phyloP scores from a whole-genome alignment of 768 basidiomycete genomes.

The Neoboletus brunneissimus region DNA sequence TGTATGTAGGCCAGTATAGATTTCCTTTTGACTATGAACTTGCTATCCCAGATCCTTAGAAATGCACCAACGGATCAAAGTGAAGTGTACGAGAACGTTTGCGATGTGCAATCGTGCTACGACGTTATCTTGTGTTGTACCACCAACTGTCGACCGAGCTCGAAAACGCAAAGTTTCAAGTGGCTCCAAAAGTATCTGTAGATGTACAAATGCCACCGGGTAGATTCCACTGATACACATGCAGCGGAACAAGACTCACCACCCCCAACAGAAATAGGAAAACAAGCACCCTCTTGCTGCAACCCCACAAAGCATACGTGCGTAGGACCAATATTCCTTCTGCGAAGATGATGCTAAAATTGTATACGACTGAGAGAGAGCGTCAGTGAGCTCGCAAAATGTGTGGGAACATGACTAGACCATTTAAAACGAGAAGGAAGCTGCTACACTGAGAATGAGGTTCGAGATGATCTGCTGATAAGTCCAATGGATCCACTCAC shows the following conservation, averaged over 20 bases:
- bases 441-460: no score
- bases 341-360: conserved; percentile 5
- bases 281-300: conserved; percentile 12
- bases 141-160: background rate
- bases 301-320: conserved; percentile 26
- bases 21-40: no score
- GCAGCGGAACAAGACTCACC: conserved; percentile 3
- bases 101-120: background rate
- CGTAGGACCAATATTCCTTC: conserved; percentile 23
- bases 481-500: conserved; percentile 4
- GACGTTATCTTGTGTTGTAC: background rate
- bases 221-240: background rate
- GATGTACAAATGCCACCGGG: background rate
- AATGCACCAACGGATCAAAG: background rate
- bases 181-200: conserved; percentile 11
- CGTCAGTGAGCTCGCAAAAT: background rate
- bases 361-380: conserved; percentile 9
- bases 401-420: background rate
- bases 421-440: conserved; percentile 14
- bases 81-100: no score
- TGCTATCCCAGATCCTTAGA: no score
- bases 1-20: no score
- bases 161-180: conserved; percentile 7
- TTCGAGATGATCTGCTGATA: background rate
- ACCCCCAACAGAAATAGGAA: conserved; percentile 17